phyloP scores from a whole-genome alignment of 73 alveolate species.

The Blepharisma japonicum region DNA sequence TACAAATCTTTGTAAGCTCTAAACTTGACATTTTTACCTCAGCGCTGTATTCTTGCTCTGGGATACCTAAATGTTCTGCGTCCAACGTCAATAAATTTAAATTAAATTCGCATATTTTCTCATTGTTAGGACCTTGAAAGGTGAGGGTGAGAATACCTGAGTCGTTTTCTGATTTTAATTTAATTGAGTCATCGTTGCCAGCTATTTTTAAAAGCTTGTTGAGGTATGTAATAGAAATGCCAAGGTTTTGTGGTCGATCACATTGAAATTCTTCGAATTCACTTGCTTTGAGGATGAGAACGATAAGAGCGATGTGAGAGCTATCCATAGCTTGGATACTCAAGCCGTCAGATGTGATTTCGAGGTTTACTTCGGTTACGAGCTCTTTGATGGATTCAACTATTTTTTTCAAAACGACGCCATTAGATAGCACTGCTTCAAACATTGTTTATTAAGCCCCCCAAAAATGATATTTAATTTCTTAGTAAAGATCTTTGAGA shows the following conservation, averaged over 20 bases:
- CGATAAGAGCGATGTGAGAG: constrained; percentile 97
- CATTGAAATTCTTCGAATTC: constrained; percentile 94
- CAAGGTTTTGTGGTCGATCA: constrained; percentile 84
- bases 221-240: constrained; percentile 85
- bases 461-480: too few species aligned
- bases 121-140: constrained; percentile 86
- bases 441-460: constrained; percentile 55
- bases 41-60: constrained; percentile 92
- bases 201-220: constrained; percentile 91
- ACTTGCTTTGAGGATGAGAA: constrained; percentile 83
- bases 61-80: constrained; percentile 96
- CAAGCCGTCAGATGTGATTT: constrained; percentile 92
- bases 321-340: constrained; percentile 98
- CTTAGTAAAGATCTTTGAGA: too few species aligned
- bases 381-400: constrained; percentile 96
- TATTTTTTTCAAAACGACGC: constrained; percentile 80
- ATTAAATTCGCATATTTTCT: constrained; percentile 90
- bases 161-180: constrained; percentile 92
- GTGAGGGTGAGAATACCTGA: constrained; percentile 76
- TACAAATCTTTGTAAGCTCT: constrained; percentile 91
- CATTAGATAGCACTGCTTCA: constrained; percentile 90
- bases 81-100: constrained; percentile 89
- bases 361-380: constrained; percentile 93
- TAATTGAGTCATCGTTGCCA: constrained; percentile 91
- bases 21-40: constrained; percentile 78